These are phyloP conservation scores for Pythium sukuiense DNA, from an alignment of 352 stramenopile genomes.

Conservation along the genomic window DNA sequence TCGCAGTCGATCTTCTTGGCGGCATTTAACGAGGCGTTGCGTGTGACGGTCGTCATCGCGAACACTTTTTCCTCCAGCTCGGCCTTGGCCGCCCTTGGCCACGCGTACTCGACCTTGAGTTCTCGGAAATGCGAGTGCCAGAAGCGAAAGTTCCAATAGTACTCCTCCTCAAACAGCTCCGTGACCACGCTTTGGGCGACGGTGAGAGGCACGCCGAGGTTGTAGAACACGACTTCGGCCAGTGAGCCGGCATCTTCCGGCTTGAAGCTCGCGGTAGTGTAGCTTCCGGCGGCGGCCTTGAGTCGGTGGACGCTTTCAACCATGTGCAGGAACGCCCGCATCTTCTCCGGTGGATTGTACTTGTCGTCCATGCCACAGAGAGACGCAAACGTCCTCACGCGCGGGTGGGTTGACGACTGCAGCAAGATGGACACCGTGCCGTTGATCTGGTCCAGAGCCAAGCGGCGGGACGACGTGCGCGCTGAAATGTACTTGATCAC, in stretches of 20 bases:
- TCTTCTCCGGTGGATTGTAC: constrained; percentile 73
- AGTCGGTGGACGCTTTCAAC: constrained; percentile 60
- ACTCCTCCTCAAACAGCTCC: constrained; percentile 74
- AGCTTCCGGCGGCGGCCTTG: constrained; percentile 34
- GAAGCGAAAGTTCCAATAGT: constrained; percentile 82
- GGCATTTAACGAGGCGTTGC: constrained; percentile 51
- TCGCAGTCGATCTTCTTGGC: constrained; percentile 78
- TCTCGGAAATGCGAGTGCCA: constrained; percentile 62
- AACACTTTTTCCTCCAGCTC: constrained; percentile 63
- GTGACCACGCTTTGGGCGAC: constrained; percentile 53
- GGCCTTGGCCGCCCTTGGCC: constrained; percentile 43
- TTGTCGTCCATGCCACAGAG: constrained; percentile 56
- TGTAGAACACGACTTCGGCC: constrained; percentile 67
- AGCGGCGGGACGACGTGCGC: constrained; percentile 43
- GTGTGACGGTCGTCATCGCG: constrained; percentile 28
- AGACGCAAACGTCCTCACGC: constrained; percentile 56
- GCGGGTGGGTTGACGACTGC: constrained; percentile 49
- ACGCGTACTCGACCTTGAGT: constrained; percentile 50
- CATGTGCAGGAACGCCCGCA: constrained; percentile 65
- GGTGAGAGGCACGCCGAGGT: constrained; percentile 57
- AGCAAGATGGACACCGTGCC: constrained; percentile 50
- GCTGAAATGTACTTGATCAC: constrained; percentile 60
- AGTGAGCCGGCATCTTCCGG: constrained; percentile 21
- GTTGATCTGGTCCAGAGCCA: constrained; percentile 60
- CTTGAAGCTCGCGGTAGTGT: constrained; percentile 12